A percentile compares a stretch with the other conserved stretches of the same genome.
phyloP scores from a whole-genome alignment of 2,329 filamentous ascomycete species.

The Ceratocystis ficicola region DNA sequence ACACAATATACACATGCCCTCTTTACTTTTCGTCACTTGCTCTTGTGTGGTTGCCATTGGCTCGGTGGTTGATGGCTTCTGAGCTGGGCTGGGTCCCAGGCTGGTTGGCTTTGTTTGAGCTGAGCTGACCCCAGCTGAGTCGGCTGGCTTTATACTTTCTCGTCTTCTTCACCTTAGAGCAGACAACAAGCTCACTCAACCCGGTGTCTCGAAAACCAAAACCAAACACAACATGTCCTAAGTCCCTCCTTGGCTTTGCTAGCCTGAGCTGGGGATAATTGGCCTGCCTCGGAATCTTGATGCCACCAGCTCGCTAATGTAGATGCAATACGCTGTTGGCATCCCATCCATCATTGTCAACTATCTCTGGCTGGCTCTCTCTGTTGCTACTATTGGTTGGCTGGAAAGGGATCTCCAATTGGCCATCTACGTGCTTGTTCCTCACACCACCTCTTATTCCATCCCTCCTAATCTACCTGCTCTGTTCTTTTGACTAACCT shows the following conservation, averaged over 20 bases:
- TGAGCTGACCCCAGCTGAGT: neutral
- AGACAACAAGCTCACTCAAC: too few relatives aligned
- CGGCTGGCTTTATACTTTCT: neutral
- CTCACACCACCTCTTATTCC: neutral
- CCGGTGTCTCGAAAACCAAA: too few relatives aligned
- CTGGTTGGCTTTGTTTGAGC: neutral
- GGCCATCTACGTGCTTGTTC: neutral
- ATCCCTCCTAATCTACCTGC: neutral
- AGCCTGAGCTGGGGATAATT: neutral
- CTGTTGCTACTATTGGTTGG: neutral
- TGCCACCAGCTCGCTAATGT: neutral
- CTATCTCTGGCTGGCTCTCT: too few relatives aligned
- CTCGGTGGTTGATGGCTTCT: neutral
- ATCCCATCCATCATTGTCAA: neutral
- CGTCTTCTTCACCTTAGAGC: neutral
- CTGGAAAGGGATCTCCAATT: neutral
- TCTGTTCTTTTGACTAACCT: conserved; percentile 16
- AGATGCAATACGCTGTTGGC: neutral
- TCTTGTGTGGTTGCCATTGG: neutral
- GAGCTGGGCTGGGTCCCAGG: neutral
- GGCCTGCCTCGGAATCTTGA: conserved; percentile 12
- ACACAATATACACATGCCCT: neutral
- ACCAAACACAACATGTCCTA: too few relatives aligned
- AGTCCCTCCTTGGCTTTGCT: neutral
- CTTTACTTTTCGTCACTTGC: neutral